A percentile compares a stretch with the other conserved stretches of the same genome.
These are phyloP conservation scores for Umbilicus rupestris DNA, from an alignment of 164 flowering plant genomes.

Conservation along the genomic window DNA sequence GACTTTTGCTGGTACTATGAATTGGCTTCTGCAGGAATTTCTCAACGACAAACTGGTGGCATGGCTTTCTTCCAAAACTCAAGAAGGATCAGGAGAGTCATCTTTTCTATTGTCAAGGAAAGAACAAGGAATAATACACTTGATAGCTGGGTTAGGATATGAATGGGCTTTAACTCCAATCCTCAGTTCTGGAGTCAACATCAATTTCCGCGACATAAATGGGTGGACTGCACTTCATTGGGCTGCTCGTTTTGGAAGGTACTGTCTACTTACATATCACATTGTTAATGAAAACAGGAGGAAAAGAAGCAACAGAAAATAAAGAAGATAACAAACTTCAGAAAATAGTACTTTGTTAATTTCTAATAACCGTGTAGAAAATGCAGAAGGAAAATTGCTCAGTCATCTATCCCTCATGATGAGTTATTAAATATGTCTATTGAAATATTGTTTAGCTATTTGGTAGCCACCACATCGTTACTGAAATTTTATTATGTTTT, in stretches of 20 bases:
- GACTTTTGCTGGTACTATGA: constrained; percentile 33
- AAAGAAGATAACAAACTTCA: neutral
- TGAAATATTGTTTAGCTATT: neutral
- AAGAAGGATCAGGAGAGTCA: constrained; percentile 15
- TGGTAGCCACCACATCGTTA: too few species aligned
- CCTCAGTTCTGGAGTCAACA: constrained; percentile 51
- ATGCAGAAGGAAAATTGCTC: neutral
- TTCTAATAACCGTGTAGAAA: neutral
- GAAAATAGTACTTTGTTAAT: neutral
- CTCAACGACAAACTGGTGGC: constrained; percentile 63
- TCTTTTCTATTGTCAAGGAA: constrained; percentile 60
- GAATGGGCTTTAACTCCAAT: constrained; percentile 85
- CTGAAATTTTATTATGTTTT: constrained; percentile 3
- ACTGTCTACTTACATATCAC: constrained; percentile 1
- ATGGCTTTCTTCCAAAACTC: constrained; percentile 52
- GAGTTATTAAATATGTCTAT: neutral
- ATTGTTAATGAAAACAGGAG: neutral
- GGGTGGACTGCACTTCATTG: constrained; percentile 99
- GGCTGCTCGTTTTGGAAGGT: constrained; percentile 99
- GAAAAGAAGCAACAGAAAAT: neutral
- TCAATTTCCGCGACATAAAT: constrained; percentile 81
- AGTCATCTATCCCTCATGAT: too few species aligned
- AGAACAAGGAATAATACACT: constrained; percentile 90
- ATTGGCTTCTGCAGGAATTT: constrained; percentile 71
- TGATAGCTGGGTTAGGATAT: constrained; percentile 83